These are phyloP conservation scores for Neurospora sp. DNA, from an alignment of 495 filamentous ascomycete species.

Conservation along the genomic window DNA sequence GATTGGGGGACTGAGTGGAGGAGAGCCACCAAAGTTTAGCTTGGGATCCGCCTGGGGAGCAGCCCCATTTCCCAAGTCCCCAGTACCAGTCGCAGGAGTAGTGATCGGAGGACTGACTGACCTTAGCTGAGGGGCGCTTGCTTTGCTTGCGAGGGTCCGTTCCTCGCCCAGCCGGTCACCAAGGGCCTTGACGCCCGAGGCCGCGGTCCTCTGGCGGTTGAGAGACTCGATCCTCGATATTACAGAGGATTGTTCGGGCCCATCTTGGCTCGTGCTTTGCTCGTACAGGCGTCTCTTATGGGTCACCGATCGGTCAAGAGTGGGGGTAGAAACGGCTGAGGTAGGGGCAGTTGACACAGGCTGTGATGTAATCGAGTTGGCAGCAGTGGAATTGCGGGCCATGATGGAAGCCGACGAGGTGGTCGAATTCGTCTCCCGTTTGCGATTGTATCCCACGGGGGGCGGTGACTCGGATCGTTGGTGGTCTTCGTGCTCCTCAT, in stretches of 20 bases:
- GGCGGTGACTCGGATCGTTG: slow-evolving; percentile 51
- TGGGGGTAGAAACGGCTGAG: slow-evolving; percentile 22
- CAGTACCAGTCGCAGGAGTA: slow-evolving; percentile 16
- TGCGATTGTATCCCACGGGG: slow-evolving; percentile 52
- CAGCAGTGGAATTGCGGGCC: slow-evolving; percentile 73
- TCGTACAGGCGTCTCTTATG: slow-evolving; percentile 78
- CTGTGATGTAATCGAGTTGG: slow-evolving; percentile 83
- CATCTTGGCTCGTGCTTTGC: slow-evolving; percentile 66
- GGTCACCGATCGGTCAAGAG: slow-evolving; percentile 41
- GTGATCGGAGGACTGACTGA: slow-evolving; percentile 29
- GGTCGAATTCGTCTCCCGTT: slow-evolving; percentile 79
- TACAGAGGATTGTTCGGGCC: slow-evolving; percentile 67
- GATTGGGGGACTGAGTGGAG: slow-evolving; percentile 63
- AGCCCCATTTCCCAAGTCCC: slow-evolving; percentile 20
- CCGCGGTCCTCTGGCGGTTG: slow-evolving; percentile 38
- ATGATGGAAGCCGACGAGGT: slow-evolving; percentile 64
- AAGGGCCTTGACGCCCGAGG: slow-evolving; percentile 10
- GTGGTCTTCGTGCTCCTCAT: slow-evolving; percentile 29
- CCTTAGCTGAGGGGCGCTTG: slow-evolving; percentile 39
- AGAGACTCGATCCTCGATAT: slow-evolving; percentile 71
- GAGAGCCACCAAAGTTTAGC: slow-evolving; percentile 38
- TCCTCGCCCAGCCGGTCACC: slow-evolving; percentile 26
- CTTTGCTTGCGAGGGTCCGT: slow-evolving; percentile 28
- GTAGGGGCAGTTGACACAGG: slow-evolving; percentile 28
- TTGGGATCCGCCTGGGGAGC: slow-evolving; percentile 27